These are phyloP conservation scores for Heliosperma pusillum DNA, from an alignment of 148 eudicot species.

Conservation along the genomic window DNA sequence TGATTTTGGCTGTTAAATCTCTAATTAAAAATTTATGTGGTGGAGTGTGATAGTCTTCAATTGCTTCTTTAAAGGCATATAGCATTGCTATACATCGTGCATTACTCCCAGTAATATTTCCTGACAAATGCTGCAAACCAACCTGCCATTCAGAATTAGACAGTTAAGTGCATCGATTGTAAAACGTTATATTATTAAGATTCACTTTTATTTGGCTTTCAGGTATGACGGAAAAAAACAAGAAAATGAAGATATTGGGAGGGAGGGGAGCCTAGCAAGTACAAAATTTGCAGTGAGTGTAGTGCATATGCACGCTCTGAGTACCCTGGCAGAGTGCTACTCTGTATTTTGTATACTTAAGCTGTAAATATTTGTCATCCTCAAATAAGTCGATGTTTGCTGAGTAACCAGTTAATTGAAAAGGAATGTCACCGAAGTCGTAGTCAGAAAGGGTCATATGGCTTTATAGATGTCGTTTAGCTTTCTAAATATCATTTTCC, in stretches of 20 bases:
- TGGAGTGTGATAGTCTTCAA: conserved; percentile 71
- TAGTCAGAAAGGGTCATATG: no score
- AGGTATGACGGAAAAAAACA: no score
- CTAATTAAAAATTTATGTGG: conserved; percentile 60
- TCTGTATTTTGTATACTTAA: neutral
- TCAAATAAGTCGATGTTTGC: neutral
- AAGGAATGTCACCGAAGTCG: neutral
- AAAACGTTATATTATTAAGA: neutral
- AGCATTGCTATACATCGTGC: conserved; percentile 89
- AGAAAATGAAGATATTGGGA: no score
- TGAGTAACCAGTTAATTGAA: neutral
- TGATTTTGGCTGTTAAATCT: conserved; percentile 73
- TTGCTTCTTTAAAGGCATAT: conserved; percentile 71
- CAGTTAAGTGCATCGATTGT: neutral
- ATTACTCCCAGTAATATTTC: conserved; percentile 61
- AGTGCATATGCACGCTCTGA: no score
- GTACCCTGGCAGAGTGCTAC: no score
- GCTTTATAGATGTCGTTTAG: no score
- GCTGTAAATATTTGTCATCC: neutral
- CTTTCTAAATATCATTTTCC: neutral
- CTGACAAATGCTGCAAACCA: conserved; percentile 68
- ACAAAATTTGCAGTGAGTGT: no score
- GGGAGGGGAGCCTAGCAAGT: no score
- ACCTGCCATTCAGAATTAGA: conserved; percentile 42
- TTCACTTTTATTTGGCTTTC: no score